Conservation (phyloP, 179 eudicot genomes). For the Amaranthus tricolor region DNA sequence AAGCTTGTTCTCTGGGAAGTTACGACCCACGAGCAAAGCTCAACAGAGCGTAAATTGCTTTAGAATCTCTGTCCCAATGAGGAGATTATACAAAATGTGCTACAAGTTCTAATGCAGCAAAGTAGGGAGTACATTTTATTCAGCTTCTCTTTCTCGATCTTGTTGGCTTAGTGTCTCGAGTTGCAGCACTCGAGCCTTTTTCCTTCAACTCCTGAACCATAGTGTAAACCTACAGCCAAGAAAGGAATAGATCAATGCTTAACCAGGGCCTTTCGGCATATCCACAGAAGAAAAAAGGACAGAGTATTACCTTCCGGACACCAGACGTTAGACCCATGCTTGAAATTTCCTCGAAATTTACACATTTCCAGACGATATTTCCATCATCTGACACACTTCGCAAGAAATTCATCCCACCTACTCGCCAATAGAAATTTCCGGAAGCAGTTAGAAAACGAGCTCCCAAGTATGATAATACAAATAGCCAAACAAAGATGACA, state of each 20-base stretch:
- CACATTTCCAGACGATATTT: conserved; percentile 62
- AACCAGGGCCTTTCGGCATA: background rate
- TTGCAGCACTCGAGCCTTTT: conserved; percentile 16
- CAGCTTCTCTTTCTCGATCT: conserved; percentile 26
- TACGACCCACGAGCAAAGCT: background rate
- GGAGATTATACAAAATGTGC: background rate
- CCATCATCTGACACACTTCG: conserved; percentile 32
- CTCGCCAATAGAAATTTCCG: conserved; percentile 20
- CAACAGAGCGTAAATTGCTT: background rate
- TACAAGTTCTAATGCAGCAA: conserved; percentile 3
- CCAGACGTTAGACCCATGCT: conserved; percentile 94
- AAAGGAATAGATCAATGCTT: conserved; percentile 1
- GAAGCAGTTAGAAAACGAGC: background rate
- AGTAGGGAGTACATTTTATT: conserved; percentile 8
- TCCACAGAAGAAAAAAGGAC: background rate
- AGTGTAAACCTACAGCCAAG: conserved; percentile 63
- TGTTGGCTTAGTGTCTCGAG: conserved; percentile 28
- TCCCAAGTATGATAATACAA: background rate
- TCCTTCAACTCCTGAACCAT: conserved; percentile 74
- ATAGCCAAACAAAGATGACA: background rate
- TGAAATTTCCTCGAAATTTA: conserved; percentile 53
- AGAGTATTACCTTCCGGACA: conserved; percentile 71
- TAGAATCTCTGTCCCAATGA: background rate
- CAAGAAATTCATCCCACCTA: conserved; percentile 42
- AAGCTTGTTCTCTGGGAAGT: background rate